phyloP scores from a whole-genome alignment of 768 basidiomycete genomes.

The Termitomyces sp. region DNA sequence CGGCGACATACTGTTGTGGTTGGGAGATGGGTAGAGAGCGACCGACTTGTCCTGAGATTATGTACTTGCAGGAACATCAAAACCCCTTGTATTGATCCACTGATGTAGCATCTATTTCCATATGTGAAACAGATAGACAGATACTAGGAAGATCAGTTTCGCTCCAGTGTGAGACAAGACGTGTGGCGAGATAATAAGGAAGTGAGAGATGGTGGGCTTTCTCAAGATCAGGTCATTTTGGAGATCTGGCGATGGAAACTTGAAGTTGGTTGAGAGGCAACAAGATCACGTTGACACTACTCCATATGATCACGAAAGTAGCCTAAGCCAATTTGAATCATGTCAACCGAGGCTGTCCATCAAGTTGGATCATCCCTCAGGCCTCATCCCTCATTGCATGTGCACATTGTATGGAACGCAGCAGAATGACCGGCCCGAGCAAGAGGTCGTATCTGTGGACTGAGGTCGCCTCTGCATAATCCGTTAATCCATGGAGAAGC shows the following conservation, averaged over 20 bases:
- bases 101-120: neutral
- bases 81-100: neutral
- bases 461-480: neutral
- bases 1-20: conserved; percentile 1
- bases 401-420: neutral
- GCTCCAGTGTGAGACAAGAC: neutral
- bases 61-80: neutral
- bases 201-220: neutral
- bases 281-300: neutral
- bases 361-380: too few relatives aligned
- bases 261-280: neutral
- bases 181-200: neutral
- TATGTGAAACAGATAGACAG: neutral
- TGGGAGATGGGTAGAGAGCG: neutral
- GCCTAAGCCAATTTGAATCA: neutral
- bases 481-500: neutral
- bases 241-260: neutral
- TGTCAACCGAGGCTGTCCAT: neutral
- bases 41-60: neutral
- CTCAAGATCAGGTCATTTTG: neutral
- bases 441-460: neutral
- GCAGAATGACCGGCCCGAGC: neutral
- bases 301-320: neutral
- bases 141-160: neutral
- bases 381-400: too few relatives aligned